Conservation (phyloP, 441 rosid species). For the Corymbia citriodora region DNA sequence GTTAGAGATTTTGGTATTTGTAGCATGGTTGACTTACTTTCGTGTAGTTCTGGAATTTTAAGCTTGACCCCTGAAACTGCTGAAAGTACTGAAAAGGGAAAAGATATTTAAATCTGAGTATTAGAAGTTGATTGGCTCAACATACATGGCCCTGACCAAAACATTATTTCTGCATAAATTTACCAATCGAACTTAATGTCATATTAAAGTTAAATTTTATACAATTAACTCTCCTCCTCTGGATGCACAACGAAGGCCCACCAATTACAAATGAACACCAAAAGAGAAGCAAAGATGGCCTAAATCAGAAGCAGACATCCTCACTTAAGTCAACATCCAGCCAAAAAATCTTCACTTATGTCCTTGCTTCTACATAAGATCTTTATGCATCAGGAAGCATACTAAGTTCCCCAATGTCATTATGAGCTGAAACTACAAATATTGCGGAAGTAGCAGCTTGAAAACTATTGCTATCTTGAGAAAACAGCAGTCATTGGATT, state of each 20-base stretch:
- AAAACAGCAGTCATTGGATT: neutral
- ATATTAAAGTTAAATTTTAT: neutral
- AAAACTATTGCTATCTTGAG: neutral
- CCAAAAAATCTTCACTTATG: neutral
- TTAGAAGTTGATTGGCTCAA: neutral
- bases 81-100: conserved; percentile 54
- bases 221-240: neutral
- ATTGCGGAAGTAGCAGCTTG: neutral
- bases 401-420: neutral
- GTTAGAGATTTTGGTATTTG: neutral
- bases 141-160: neutral
- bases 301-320: neutral
- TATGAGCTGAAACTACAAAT: neutral
- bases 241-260: neutral
- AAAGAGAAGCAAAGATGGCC: neutral
- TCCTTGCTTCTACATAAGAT: neutral
- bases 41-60: conserved; percentile 53
- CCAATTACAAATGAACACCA: neutral
- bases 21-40: conserved; percentile 41
- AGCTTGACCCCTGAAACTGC: conserved; percentile 76
- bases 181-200: neutral
- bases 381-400: neutral
- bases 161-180: neutral
- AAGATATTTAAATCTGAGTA: neutral
- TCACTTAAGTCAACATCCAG: neutral